phyloP scores from a whole-genome alignment of 2,329 filamentous ascomycete species.

The Exophiala calicioides region DNA sequence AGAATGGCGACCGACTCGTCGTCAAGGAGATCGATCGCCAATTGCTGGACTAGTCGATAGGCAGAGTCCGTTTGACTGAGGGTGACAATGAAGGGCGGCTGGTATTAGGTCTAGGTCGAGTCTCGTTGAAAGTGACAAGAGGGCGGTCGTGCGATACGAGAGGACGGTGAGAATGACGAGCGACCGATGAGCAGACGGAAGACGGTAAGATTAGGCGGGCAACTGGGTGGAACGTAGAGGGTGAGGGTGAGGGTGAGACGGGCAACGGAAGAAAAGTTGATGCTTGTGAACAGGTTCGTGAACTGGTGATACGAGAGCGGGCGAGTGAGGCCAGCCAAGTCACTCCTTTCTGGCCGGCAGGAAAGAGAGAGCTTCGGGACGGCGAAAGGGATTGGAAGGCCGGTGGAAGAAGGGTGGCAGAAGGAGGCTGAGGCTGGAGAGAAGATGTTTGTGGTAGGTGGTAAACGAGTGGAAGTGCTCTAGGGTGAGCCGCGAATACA shows the following conservation, averaged over 20 bases:
- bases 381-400: not conserved
- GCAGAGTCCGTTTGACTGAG: slow-evolving; percentile 11
- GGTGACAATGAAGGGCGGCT: slow-evolving; percentile 4
- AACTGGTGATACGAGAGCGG: not conserved
- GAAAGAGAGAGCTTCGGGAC: slow-evolving; percentile 20
- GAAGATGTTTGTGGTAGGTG: not conserved
- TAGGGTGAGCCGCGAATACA: slow-evolving; percentile 9
- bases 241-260: slow-evolving; percentile 13
- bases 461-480: slow-evolving; percentile 10
- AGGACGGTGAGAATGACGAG: slow-evolving; percentile 61
- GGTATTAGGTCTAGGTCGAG: slow-evolving; percentile 1
- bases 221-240: no score
- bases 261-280: not conserved
- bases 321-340: slow-evolving; percentile 6
- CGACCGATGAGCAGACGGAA: slow-evolving; percentile 37
- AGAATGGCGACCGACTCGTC: slow-evolving; percentile 28
- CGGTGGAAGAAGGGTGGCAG: slow-evolving; percentile 1
- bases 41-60: slow-evolving; percentile 1
- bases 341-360: slow-evolving; percentile 29
- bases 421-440: not conserved
- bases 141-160: slow-evolving; percentile 39
- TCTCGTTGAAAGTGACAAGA: slow-evolving; percentile 1
- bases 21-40: slow-evolving; percentile 29
- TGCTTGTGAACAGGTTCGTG: slow-evolving; percentile 2
- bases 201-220: no score